Evolutionary conservation across 163 green algal genomes (phyloP), one percentile per base, ranked within the genome.

Genomic region (Scenedesmus sp.): DNA sequence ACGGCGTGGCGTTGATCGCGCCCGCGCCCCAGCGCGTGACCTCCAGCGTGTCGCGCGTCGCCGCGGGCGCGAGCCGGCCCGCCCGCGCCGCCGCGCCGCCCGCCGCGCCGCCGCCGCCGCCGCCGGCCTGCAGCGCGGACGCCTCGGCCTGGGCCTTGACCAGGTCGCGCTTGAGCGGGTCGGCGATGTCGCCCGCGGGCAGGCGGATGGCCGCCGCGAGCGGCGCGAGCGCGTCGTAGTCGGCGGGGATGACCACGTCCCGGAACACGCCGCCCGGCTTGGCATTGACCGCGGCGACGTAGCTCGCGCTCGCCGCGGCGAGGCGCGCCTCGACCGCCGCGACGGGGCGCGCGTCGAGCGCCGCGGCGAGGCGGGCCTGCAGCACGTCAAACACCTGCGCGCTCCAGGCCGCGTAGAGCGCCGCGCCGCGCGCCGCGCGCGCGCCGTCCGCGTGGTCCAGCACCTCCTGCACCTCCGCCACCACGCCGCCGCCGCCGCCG

Each of bases 91-190:
- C 24, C n/a, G 42, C 64, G 26, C 18, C 22, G 18, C 17, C 29
- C n/a, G 67, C 67, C 60, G 67, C 50, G 44, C 44, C 36, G 18
- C 45, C 45, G 11, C 47, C 29, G 47, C 28, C 18, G 15, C 65
- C 4, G 45, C 65, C 62, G 10, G 17, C 45, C 1, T 13, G 18
- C 58, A 80, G 71, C 58, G 71, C 29, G 11, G 53, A 34, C 22
- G 71, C 62, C 62, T 85, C 83, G 10, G 58, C 60, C 6, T 77
- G n/a, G 0, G 73, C 60, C 47, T 83, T 85, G 18, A 83, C n/a
- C 17, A 87, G 18, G 66, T 87, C 83, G 5, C 50, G 51, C 67
- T 85, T 85, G 39, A 87, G 53, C 20, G 83, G 83, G 29, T 87
- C 83, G 10, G 75, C 22, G 10, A 87, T 60, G 63, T 85, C 78